A percentile compares a stretch with the other conserved stretches of the same genome.
These are phyloP conservation scores for Nitzschia putrida DNA, from an alignment of 108 stramenopile species.

Conservation along the genomic window DNA sequence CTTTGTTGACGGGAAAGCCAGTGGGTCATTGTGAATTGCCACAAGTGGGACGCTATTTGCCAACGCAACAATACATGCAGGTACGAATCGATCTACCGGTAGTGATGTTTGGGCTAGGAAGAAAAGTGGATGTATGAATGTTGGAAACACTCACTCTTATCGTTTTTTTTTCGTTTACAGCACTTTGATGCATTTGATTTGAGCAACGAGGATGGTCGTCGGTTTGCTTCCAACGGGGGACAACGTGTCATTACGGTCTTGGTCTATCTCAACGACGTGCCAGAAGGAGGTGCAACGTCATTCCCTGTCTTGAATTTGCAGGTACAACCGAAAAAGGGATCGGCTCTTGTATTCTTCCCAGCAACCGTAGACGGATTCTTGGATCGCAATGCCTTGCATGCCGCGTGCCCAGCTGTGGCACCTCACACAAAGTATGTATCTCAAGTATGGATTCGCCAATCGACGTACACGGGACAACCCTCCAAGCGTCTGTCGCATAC, in stretches of 20 bases:
- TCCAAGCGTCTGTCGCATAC: constrained; percentile 66
- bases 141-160: no score
- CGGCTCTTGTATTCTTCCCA: constrained; percentile 96
- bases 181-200: constrained; percentile 92
- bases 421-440: constrained; percentile 87
- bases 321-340: constrained; percentile 76
- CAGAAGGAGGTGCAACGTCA: constrained; percentile 82
- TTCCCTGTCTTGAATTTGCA: constrained; percentile 86
- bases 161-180: constrained; percentile 15
- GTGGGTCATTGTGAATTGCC: constrained; percentile 86
- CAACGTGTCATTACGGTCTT: constrained; percentile 92
- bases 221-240: constrained; percentile 89
- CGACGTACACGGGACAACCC: constrained; percentile 74
- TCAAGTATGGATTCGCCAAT: constrained; percentile 96
- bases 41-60: constrained; percentile 89
- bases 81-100: constrained; percentile 3
- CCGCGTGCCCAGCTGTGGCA: constrained; percentile 86
- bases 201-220: constrained; percentile 73
- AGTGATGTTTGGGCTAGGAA: no score
- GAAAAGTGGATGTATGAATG: no score
- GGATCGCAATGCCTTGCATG: constrained; percentile 89
- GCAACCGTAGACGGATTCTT: constrained; percentile 88
- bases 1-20: constrained; percentile 80
- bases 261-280: constrained; percentile 94
- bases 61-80: constrained; percentile 80